These are phyloP conservation scores for Flaveria sonorensis DNA, from an alignment of 129 eudicot species.

Conservation along the genomic window DNA sequence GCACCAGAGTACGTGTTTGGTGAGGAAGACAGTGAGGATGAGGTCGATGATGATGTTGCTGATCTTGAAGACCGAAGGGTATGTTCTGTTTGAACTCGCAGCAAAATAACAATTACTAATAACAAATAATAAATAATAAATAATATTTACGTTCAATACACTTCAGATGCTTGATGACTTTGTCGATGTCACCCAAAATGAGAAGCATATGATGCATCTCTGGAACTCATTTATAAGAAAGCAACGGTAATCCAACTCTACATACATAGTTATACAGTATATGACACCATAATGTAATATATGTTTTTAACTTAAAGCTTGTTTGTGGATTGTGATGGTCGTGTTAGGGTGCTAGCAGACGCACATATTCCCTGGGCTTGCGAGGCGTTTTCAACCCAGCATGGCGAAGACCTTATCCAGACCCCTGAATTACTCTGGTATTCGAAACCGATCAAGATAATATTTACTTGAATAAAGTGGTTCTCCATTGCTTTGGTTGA, in stretches of 20 bases:
- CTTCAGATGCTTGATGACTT: slow-evolving; percentile 98
- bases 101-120: not conserved
- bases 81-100: slow-evolving; percentile 29
- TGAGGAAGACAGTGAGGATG: slow-evolving; percentile 96
- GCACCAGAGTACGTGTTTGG: slow-evolving; percentile 86
- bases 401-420: slow-evolving; percentile 52
- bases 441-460: not conserved
- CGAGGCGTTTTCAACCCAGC: slow-evolving; percentile 71
- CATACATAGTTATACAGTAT: not conserved
- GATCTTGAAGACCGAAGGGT: slow-evolving; percentile 96
- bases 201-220: slow-evolving; percentile 91
- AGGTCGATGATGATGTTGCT: slow-evolving; percentile 96
- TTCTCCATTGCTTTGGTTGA: not conserved
- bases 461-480: not conserved
- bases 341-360: slow-evolving; percentile 83
- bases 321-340: slow-evolving; percentile 6
- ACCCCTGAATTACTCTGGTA: slow-evolving; percentile 73
- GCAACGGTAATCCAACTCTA: slow-evolving; percentile 55
- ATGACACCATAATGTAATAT: not conserved
- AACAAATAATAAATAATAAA: not conserved
- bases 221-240: slow-evolving; percentile 97
- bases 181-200: slow-evolving; percentile 81
- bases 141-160: slow-evolving; percentile 4
- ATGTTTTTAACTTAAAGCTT: not conserved
- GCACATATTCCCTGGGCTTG: slow-evolving; percentile 97